A percentile compares a stretch with the other conserved stretches of the same genome.
These are phyloP conservation scores for Saccharum hybrid DNA, from an alignment of 202 grass and related monocot species.

Conservation along the genomic window DNA sequence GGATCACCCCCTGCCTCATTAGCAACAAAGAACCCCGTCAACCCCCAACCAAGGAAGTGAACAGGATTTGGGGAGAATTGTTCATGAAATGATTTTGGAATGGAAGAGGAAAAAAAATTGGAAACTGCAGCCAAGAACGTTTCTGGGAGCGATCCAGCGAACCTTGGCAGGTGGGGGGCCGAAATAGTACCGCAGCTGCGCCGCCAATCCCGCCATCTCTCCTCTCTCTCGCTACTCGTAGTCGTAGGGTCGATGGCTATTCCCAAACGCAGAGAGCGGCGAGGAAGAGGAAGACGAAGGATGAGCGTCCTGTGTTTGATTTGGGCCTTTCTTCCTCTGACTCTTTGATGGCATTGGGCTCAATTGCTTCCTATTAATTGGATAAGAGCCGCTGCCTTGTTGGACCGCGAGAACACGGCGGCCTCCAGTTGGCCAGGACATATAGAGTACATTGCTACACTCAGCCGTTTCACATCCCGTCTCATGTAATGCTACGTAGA, in stretches of 20 bases:
- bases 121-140: not conserved
- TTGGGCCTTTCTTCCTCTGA: not conserved
- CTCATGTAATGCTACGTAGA: no score
- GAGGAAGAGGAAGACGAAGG: not conserved
- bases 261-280: not conserved
- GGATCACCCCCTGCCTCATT: constrained; percentile 6
- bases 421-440: no score
- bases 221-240: not conserved
- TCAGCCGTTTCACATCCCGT: no score
- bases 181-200: not conserved
- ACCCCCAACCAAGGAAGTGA: not conserved
- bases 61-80: not conserved
- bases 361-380: not conserved
- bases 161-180: constrained; percentile 40
- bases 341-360: not conserved
- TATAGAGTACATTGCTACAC: no score
- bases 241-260: not conserved
- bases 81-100: not conserved
- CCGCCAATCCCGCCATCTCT: not conserved
- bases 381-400: not conserved
- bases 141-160: not conserved
- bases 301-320: not conserved
- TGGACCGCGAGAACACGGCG: no score
- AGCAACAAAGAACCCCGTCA: constrained; percentile 25
- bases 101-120: not conserved